Evolutionary conservation across 139 green algal genomes (phyloP), one percentile per base, ranked within the genome.

Genomic region (Coelastrella sp.): DNA sequence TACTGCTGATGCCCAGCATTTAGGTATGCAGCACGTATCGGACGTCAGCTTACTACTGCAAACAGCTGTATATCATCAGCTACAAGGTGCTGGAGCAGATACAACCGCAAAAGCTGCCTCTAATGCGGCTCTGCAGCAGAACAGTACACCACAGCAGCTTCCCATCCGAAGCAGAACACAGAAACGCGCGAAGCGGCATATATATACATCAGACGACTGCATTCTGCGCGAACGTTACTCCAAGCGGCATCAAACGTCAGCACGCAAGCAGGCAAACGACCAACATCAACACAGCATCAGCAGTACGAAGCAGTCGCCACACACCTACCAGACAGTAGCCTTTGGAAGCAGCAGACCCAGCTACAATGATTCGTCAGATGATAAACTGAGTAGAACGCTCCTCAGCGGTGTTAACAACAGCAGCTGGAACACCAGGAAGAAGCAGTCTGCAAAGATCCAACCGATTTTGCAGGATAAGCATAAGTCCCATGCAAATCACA

Each of bases 191-290:
- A 41, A 41, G 27, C 62, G 62, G n/a, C n/a, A 8, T 2, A 64
- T 64, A 64, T 64, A 64, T 27, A 1, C 53, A 64, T 21, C 53
- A 27, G 21, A 64, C 6, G 53, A 64, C 53, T 19, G 30, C 7
- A n/a, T 64, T 27, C 19, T 64, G 53, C 21, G 11, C 53, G 30
- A 21, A 9, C 53, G 30, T n/a, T 27, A 32, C 17, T 32, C 1
- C 71, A 63, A 60, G 19, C n/a, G 43, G 15, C 71, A n/a, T n/a
- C n/a, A n/a, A n/a, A n/a, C n/a, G n/a, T 45, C 71, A 60, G 45
- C 45, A 57, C 11, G 45, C 11, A 57, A 9, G 15, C 15, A 57
- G 11, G 45, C 45, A 57, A 2, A 9, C 6, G 0, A 34, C 15
- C 57, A 8, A 2, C 57, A 66, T 6, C 57, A 66, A 30, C 15